A percentile compares a stretch with the other conserved stretches of the same genome.
These are phyloP conservation scores for Vitis labrusca DNA, from an alignment of 164 flowering plant species.

Conservation along the genomic window DNA sequence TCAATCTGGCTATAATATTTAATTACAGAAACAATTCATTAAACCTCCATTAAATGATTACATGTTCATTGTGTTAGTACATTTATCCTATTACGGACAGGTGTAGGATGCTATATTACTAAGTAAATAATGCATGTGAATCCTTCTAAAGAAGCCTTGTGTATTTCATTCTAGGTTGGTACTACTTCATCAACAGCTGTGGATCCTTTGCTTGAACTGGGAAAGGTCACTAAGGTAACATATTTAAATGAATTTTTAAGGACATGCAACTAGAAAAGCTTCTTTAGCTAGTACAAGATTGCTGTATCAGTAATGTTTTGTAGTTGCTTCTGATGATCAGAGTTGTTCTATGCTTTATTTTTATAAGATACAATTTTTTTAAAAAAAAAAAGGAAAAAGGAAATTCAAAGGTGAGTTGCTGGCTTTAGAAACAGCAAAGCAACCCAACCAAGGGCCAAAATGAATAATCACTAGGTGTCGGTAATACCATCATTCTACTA, in stretches of 20 bases:
- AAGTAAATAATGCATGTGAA: neutral
- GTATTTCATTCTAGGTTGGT: conserved; percentile 63
- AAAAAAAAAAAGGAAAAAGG: neutral
- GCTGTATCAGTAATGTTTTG: neutral
- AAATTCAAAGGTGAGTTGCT: neutral
- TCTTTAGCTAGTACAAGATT: neutral
- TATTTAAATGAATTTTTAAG: neutral
- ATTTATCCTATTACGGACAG: too few species aligned
- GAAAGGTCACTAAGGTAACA: conserved; percentile 73
- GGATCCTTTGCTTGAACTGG: conserved; percentile 76
- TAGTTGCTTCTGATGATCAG: neutral
- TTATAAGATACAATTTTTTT: neutral
- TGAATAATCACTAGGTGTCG: too few species aligned
- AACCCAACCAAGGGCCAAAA: too few species aligned
- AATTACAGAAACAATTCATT: neutral
- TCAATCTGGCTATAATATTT: neutral
- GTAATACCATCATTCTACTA: too few species aligned
- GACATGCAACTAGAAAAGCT: neutral
- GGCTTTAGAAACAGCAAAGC: too few species aligned
- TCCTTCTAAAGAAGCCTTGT: conserved; percentile 3
- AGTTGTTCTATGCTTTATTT: neutral
- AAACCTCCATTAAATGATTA: neutral
- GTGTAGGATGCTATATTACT: neutral
- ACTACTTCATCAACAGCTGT: conserved; percentile 94
- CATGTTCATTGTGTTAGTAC: too few species aligned